Base-by-base conservation (phyloP, 441 rosid species). In the Populus tomentosa region DNA sequence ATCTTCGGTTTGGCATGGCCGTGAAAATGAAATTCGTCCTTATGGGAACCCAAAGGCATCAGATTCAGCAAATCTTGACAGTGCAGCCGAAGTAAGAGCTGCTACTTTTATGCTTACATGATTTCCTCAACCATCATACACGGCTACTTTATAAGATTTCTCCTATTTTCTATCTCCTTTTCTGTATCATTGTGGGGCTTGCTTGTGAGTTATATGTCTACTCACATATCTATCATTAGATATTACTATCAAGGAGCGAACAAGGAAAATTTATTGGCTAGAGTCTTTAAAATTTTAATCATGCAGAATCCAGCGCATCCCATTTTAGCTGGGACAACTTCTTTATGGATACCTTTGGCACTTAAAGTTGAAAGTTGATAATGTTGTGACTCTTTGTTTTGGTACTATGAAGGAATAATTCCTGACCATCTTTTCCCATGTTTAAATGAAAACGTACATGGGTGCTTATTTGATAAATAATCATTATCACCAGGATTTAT, bases 11-110 rank as follows among this genome's bases (percentile, higher is more conserved):
- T 96, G 99, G 99, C 87, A 75, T 80, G 98, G 96, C 42, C 94
- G 98, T 75, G 99, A 96, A 85, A 91, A 90, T 85, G 99, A 96
- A 84, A 91, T 96, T 73, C 90, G 99, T 79, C 99, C 99, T 72
- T 96, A 82, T 75, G 99, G 99, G 77, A 94, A 94, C 83, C 89
- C 97, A 36, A 96, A 88, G 83, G 99, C 96, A n/a, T 96, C 99
- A 65, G 98, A 96, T 83, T 96, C 99, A 1, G 98, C 99, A 18
- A 96, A 96, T 83, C 98, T 96, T 80, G 99, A 96, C 75, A 90
- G 98, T 81, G 83, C 99, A 73, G 99, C 99, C 77, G 99, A 96
- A 80, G 99, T 96, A 91, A 67, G 94, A 74, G 77, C 83, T 64
- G 28, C n/a, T 18, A 9, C 78, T 64, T 66, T 46, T 72, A 20